phyloP scores from a whole-genome alignment of 2,329 filamentous ascomycete species.

The Ophiocordyceps sinensis region DNA sequence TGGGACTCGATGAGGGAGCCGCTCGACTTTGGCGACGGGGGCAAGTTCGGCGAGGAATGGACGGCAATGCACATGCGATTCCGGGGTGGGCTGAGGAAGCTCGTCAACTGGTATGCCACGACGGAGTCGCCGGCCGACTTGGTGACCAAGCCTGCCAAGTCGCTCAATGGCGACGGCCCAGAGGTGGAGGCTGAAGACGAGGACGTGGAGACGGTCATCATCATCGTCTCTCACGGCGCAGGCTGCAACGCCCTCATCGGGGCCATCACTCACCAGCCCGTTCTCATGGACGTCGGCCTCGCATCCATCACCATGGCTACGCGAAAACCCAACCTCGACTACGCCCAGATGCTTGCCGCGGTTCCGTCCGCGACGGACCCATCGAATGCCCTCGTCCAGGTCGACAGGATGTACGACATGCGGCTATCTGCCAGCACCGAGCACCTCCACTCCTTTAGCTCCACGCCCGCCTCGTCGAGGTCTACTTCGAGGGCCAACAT shows the following conservation, averaged over 20 bases:
- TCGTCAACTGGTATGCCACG: slow-evolving; percentile 71
- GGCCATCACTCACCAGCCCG: slow-evolving; percentile 79
- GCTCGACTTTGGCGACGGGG: slow-evolving; percentile 75
- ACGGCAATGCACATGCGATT: slow-evolving; percentile 88
- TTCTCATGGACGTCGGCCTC: slow-evolving; percentile 78
- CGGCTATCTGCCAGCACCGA: slow-evolving; percentile 62
- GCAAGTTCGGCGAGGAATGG: slow-evolving; percentile 87
- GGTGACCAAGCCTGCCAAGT: slow-evolving; percentile 24
- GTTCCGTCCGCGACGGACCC: slow-evolving; percentile 9
- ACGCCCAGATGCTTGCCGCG: slow-evolving; percentile 17
- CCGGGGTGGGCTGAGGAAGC: slow-evolving; percentile 58
- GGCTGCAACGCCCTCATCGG: slow-evolving; percentile 93
- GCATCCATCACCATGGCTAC: slow-evolving; percentile 84
- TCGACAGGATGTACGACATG: slow-evolving; percentile 56
- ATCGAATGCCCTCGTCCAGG: slow-evolving; percentile 21
- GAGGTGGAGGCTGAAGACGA: slow-evolving; percentile 36
- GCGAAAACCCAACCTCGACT: slow-evolving; percentile 35
- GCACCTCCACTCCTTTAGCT: slow-evolving; percentile 41
- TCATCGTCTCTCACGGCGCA: slow-evolving; percentile 87
- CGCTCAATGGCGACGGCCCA: slow-evolving; percentile 10
- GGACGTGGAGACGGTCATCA: slow-evolving; percentile 60
- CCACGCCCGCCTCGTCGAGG: slow-evolving; percentile 19
- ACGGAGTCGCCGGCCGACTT: slow-evolving; percentile 36
- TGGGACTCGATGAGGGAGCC: slow-evolving; percentile 84
- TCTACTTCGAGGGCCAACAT: slow-evolving; percentile 18